Evolutionary conservation across 2,329 filamentous ascomycete genomes (phyloP).

Genomic region (Aspergillus sp.): DNA sequence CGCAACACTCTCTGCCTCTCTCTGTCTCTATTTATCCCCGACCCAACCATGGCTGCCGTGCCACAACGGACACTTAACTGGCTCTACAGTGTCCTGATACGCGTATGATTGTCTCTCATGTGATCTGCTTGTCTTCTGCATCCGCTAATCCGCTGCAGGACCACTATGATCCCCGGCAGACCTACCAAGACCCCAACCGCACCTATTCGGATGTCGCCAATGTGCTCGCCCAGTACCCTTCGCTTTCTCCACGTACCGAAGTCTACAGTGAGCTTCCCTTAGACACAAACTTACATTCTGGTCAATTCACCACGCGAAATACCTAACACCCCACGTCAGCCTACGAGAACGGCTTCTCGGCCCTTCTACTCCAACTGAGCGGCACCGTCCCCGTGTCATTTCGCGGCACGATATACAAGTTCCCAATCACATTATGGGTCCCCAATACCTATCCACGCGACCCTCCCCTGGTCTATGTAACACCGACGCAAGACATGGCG

Average conservation of each 20-base stretch:
- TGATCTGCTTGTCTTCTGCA: not conserved
- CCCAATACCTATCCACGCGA: constrained; percentile 87
- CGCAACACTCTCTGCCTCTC: constrained; percentile 1
- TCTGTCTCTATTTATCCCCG: constrained; percentile 4
- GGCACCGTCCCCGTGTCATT: constrained; percentile 92
- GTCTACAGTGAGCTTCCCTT: constrained; percentile 73
- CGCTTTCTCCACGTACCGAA: constrained; percentile 82
- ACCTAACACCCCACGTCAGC: constrained; percentile 52
- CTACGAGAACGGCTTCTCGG: constrained; percentile 82
- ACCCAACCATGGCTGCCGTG: constrained; percentile 59
- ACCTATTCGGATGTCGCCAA: constrained; percentile 90
- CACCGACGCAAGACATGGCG: constrained; percentile 81
- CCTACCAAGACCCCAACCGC: constrained; percentile 89
- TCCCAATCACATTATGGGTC: constrained; percentile 90
- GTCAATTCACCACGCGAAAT: no score
- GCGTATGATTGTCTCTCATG: constrained; percentile 48
- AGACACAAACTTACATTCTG: not conserved
- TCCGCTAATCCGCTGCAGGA: constrained; percentile 22
- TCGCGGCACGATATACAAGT: constrained; percentile 83
- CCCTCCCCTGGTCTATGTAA: constrained; percentile 83
- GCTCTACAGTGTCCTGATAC: constrained; percentile 88
- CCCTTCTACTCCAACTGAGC: constrained; percentile 79
- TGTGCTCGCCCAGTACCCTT: constrained; percentile 73
- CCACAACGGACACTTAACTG: constrained; percentile 90
- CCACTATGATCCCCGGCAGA: constrained; percentile 55